Evolutionary conservation across 2,329 filamentous ascomycete genomes (phyloP), one percentile per base, ranked within the genome.

Genomic region (Aureobasidium sp.): DNA sequence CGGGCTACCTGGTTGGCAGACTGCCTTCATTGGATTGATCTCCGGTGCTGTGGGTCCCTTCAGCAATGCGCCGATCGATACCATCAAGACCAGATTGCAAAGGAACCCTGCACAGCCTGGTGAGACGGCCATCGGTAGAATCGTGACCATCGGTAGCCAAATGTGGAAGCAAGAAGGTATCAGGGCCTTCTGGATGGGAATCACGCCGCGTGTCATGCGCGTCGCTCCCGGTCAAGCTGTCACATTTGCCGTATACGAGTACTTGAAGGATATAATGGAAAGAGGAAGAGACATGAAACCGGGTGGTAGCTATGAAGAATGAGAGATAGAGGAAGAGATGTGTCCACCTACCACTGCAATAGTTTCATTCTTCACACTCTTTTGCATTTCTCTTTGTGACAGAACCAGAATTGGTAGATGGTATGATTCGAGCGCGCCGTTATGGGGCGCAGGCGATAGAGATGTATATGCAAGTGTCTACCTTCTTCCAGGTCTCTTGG

Each of bases 171-270:
- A 96, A 79, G 94, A 99, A 78, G 94, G 94, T 39, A 81, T 93
- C 68, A 87, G 91, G 70, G 94, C 94, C 52, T 99, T 99, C 78
- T 99, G 96, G 82, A 97, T 97, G 83, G 94, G 94, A 70, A 99
- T 99, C 77, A 99, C 94, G 51, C 94, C 94, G 7, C 85, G 94
- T 70, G 89, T 99, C 68, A 97, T 97, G 91, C 86, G 94, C 71
- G 94, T 99, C 60, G 94, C 94, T 29, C 94, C 94, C 8, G 94
- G 94, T 51, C 94, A 99, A 80, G 94, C 86, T 20, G 86, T 88
- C 48, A 88, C 86, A 2, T 88, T 88, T 68, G 87, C 79, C 20
- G 79, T 81, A 20, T 81, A 81, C 64, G 79, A 81, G 67, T 81
- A 79, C 62, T 65, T 81, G 63, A 81, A 80, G 70, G 75, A 72